phyloP scores from a whole-genome alignment of 345 rosid genomes.

The Microcos paniculata region DNA sequence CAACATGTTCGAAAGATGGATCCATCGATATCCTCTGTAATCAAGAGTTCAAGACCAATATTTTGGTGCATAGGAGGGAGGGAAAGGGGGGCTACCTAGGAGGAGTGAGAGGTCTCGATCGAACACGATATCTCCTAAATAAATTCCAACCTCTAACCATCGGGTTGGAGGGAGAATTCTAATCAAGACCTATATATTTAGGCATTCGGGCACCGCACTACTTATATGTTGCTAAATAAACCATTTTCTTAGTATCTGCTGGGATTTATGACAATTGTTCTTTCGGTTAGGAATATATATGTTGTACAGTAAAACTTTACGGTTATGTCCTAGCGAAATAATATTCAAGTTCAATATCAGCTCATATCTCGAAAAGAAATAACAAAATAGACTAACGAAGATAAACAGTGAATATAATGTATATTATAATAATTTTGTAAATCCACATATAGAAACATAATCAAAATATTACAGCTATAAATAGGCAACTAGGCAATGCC shows the following conservation, averaged over 20 bases:
- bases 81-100: no score
- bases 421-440: no score
- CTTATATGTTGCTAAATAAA: neutral
- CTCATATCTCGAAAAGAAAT: neutral
- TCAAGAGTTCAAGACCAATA: no score
- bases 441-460: neutral
- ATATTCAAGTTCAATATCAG: no score
- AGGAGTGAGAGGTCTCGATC: no score
- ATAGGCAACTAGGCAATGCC: neutral
- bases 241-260: neutral
- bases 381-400: neutral
- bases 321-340: neutral
- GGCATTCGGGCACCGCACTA: neutral
- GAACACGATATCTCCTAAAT: no score
- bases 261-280: neutral
- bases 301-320: neutral
- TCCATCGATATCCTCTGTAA: neutral
- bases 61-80: no score
- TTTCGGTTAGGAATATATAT: neutral
- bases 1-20: constrained; percentile 21
- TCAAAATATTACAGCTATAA: neutral
- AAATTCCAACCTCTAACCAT: no score
- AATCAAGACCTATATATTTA: no score
- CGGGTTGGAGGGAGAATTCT: no score
- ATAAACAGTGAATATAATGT: neutral